phyloP scores from a whole-genome alignment of 805 yeast species.

The Kodamaea lidongshanica region DNA sequence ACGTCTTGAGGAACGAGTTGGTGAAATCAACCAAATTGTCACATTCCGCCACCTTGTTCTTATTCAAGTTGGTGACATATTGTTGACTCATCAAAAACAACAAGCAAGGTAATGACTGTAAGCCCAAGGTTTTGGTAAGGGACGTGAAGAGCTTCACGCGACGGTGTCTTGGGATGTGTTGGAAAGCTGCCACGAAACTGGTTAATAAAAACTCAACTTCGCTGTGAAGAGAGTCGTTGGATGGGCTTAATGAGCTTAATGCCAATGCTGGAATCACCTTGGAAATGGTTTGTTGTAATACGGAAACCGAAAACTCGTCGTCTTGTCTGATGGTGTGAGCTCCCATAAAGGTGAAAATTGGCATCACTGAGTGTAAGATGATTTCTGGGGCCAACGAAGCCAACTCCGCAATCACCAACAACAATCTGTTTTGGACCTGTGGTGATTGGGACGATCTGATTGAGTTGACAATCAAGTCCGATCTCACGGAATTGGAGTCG shows the following conservation, averaged over 20 bases:
- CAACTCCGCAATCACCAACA: slow-evolving; percentile 78
- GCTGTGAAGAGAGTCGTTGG: slow-evolving; percentile 40
- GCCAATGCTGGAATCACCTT: slow-evolving; percentile 84
- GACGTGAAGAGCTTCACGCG: slow-evolving; percentile 80
- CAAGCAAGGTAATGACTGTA: slow-evolving; percentile 63
- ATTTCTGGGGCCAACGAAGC: slow-evolving; percentile 88
- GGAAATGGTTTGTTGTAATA: slow-evolving; percentile 83
- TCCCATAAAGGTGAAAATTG: slow-evolving; percentile 99
- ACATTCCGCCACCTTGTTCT: slow-evolving; percentile 61
- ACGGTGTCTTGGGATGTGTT: slow-evolving; percentile 94
- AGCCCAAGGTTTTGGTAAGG: slow-evolving; percentile 68
- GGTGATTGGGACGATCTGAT: slow-evolving; percentile 87
- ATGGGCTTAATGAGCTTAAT: slow-evolving; percentile 34
- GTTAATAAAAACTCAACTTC: slow-evolving; percentile 81
- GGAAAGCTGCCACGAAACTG: slow-evolving; percentile 89
- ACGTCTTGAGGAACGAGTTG: slow-evolving; percentile 60
- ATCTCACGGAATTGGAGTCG: slow-evolving; percentile 67
- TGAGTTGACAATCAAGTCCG: slow-evolving; percentile 85
- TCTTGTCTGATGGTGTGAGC: slow-evolving; percentile 95
- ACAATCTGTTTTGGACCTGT: slow-evolving; percentile 85
- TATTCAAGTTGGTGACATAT: slow-evolving; percentile 42
- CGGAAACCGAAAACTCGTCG: slow-evolving; percentile 89
- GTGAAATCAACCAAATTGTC: slow-evolving; percentile 66
- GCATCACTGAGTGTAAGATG: slow-evolving; percentile 94
- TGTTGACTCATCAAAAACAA: slow-evolving; percentile 79